Evolutionary conservation across 1,284 basidiomycete species (phyloP).

Genomic region (Cutaneotrichosporon daszewskae): DNA sequence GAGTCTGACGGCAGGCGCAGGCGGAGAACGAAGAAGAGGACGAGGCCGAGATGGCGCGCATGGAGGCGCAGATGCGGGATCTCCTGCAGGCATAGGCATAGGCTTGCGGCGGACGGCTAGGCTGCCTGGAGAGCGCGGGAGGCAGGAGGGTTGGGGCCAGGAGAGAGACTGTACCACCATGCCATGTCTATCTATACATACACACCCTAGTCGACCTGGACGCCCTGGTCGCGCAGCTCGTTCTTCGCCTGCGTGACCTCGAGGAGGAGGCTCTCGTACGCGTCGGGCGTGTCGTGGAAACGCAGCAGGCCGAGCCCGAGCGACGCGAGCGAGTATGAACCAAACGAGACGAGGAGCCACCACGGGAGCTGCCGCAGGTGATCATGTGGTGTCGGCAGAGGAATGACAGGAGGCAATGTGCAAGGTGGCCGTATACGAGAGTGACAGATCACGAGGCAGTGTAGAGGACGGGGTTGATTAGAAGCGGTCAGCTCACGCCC

Average conservation of each 20-base stretch:
- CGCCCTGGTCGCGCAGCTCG: conserved; percentile 60
- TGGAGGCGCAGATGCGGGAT: conserved; percentile 77
- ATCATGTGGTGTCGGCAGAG: no score
- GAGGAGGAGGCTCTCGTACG: conserved; percentile 61
- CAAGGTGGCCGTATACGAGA: no score
- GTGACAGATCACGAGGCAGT: no score
- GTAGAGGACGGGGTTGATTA: neutral
- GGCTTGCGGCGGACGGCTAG: no score
- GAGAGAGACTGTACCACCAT: no score
- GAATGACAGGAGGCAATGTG: no score
- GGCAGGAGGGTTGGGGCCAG: no score
- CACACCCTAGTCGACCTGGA: conserved; percentile 58
- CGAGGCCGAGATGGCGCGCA: conserved; percentile 77
- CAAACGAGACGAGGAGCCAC: conserved; percentile 69
- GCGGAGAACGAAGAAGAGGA: conserved; percentile 69
- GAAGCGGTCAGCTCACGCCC: neutral
- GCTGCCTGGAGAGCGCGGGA: no score
- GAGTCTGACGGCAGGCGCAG: conserved; percentile 42
- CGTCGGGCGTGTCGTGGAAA: conserved; percentile 68
- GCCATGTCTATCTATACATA: conserved; percentile 5
- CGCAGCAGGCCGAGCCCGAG: conserved; percentile 66
- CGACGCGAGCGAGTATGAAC: conserved; percentile 65
- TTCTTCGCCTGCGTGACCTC: conserved; percentile 64
- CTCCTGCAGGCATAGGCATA: conserved; percentile 68
- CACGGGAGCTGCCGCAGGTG: conserved; percentile 68